phyloP scores from a whole-genome alignment of 2,329 filamentous ascomycete species.

The Botrytis byssoidea region DNA sequence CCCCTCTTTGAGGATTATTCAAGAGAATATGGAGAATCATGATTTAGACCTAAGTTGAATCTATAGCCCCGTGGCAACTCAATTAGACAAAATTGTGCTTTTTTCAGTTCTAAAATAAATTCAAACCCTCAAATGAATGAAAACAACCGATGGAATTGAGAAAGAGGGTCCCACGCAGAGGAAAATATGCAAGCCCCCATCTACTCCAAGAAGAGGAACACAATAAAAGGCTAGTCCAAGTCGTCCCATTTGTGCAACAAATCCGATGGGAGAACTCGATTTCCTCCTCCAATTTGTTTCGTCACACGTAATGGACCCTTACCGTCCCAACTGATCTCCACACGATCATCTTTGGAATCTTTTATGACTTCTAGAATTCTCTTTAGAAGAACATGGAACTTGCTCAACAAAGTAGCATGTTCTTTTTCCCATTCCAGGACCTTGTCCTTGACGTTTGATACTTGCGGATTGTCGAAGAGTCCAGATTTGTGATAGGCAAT shows the following conservation, averaged over 20 bases:
- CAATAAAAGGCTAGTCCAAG: neutral
- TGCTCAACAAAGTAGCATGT: constrained; percentile 24
- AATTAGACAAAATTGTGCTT: neutral
- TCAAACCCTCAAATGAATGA: neutral
- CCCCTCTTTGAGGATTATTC: too few species aligned
- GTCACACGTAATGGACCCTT: constrained; percentile 28
- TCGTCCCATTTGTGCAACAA: constrained; percentile 21
- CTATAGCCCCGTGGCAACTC: neutral
- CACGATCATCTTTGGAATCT: constrained; percentile 24
- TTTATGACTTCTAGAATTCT: constrained; percentile 29
- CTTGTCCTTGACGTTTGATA: constrained; percentile 24
- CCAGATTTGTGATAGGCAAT: constrained; percentile 49
- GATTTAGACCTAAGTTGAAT: neutral
- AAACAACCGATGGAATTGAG: neutral
- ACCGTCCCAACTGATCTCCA: constrained; percentile 26
- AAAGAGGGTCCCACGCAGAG: neutral
- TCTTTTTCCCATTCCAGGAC: constrained; percentile 27
- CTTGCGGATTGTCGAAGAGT: constrained; percentile 40
- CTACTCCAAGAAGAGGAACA: neutral
- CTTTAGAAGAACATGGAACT: constrained; percentile 30
- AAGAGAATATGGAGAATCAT: neutral
- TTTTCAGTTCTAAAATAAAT: neutral
- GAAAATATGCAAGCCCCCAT: neutral
- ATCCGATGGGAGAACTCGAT: constrained; percentile 30
- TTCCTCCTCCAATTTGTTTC: constrained; percentile 28